Conservation (phyloP, 345 rosid genomes). For the Linum tenue region DNA sequence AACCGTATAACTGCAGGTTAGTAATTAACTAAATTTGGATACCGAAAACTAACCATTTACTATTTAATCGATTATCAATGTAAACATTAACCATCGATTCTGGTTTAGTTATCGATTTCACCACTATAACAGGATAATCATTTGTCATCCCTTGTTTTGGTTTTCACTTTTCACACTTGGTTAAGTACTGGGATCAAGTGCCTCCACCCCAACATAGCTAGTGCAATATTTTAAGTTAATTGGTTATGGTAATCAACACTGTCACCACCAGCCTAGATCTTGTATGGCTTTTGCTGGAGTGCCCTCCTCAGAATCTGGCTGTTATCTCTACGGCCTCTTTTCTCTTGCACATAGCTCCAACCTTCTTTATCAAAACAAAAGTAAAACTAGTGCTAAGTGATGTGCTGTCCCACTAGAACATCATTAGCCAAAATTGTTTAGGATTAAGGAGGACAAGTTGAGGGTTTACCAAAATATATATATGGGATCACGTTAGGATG, state of each 20-base stretch:
- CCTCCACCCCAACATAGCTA: not conserved
- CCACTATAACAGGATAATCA: no score
- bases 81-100: no score
- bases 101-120: no score
- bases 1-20: no score
- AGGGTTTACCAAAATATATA: not conserved
- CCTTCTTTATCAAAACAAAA: not conserved
- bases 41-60: no score
- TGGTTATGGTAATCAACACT: not conserved
- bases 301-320: not conserved
- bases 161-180: not conserved
- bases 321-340: not conserved
- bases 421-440: not conserved
- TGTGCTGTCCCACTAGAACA: not conserved
- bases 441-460: not conserved
- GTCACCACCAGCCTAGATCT: not conserved
- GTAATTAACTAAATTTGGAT: no score
- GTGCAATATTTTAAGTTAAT: not conserved
- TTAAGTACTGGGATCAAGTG: not conserved
- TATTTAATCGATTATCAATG: no score
- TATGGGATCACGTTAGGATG: not conserved
- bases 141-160: not conserved
- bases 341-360: not conserved
- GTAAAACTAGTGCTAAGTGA: not conserved
- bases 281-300: not conserved